Evolutionary conservation across 768 basidiomycete species (phyloP), one percentile per base, ranked within the genome.

Genomic region (Paxillus rubicundulus): DNA sequence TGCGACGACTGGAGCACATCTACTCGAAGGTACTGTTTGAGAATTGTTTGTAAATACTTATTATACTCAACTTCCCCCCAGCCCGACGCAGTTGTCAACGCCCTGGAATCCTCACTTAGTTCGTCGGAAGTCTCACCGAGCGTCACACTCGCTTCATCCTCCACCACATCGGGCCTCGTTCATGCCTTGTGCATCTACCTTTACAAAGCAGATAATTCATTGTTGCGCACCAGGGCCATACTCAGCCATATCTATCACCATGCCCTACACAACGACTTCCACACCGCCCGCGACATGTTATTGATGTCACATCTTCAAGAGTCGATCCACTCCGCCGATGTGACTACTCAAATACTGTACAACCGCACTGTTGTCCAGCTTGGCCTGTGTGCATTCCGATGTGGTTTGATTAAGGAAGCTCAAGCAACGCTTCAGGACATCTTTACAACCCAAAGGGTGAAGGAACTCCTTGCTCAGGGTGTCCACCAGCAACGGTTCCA

Each of bases 251-350:
- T 98, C 66, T 99, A 94, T 70, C 95, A 98, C 71, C 86, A 94
- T 65, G 97, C 96, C 24, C 81, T 97, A 28, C 92, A 95, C 70
- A 97, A 98, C 62, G 89, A 96, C 65, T 99, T 93, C 76, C 83
- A 97, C 75, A 92, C 91, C 24, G 90, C 97, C 9, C 90, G 97
- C 27, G 97, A 99, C 73, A 95, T 98, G 90, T 74, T 99, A 34
- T 77, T 99, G 55, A 98, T 99, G 97, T 98, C 95, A 5, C 97
- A 98, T 69, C 81, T 99, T 45, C 96, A 98, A 70, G 95, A 98
- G 69, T 90, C 92, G 1, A 89, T 98, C 63, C 89, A 93, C 66
- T 92, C 93, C 36, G 93, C 95, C 52, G 97, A 98, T 64, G 94
- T 98, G 46, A 87, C 86, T 16, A 98, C 97, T 0, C 97, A 99